phyloP scores from a whole-genome alignment of 2,329 filamentous ascomycete species.

The Arthrobotrys sphaeroides region DNA sequence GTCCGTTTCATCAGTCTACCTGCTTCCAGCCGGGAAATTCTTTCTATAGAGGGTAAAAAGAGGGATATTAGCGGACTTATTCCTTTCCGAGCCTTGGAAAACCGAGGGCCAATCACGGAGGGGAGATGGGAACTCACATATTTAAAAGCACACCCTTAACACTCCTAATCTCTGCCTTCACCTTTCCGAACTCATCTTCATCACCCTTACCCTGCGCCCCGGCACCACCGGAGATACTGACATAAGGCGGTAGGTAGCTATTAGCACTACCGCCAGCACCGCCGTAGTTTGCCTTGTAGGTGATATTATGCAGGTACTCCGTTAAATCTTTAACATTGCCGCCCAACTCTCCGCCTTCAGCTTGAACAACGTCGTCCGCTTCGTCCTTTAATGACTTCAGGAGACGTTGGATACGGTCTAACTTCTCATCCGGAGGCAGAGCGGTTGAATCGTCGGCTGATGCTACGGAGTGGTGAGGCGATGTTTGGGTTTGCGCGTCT shows the following conservation, averaged over 20 bases:
- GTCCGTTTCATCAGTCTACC: no score
- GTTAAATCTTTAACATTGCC: conserved; percentile 66
- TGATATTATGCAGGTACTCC: conserved; percentile 73
- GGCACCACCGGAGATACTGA: conserved; percentile 61
- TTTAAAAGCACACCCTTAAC: conserved; percentile 81
- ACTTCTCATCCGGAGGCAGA: conserved; percentile 56
- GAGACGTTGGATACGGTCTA: conserved; percentile 56
- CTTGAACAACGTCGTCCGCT: conserved; percentile 55
- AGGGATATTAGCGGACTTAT: no score
- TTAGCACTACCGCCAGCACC: conserved; percentile 50
- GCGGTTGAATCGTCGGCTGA: conserved; percentile 57
- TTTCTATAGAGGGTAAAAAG: conserved; percentile 52
- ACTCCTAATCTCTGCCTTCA: conserved; percentile 78
- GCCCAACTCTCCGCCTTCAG: conserved; percentile 57
- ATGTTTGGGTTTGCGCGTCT: conserved; percentile 82
- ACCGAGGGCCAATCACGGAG: no score
- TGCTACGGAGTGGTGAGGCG: conserved; percentile 63
- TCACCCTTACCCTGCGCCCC: conserved; percentile 66
- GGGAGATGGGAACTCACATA: conserved; percentile 53
- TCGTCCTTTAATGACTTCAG: conserved; percentile 57
- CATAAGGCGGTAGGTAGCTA: conserved; percentile 62
- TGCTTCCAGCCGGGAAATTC: conserved; percentile 56
- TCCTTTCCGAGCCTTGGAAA: no score
- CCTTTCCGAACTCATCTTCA: conserved; percentile 75
- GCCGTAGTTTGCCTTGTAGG: conserved; percentile 63